A percentile compares a stretch with the other conserved stretches of the same genome.
Conservation (phyloP, 2,329 filamentous ascomycete species). For the Nemania diffusa region DNA sequence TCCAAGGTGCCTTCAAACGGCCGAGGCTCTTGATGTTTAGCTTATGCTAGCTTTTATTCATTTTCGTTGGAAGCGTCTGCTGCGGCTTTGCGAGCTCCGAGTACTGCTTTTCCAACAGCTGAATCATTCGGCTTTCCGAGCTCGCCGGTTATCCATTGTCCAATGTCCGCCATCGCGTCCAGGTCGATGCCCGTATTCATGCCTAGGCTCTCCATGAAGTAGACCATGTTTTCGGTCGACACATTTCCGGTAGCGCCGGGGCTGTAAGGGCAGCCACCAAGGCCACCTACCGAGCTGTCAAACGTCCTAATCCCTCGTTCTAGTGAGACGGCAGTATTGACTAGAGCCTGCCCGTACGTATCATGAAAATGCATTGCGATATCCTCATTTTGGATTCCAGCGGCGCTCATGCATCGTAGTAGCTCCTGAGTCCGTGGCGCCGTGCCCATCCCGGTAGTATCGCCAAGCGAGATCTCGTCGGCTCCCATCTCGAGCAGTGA, state of each 20-base stretch:
- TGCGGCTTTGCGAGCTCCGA: slow-evolving; percentile 44
- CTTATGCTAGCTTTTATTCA: neutral
- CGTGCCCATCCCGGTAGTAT: slow-evolving; percentile 92
- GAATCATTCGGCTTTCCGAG: slow-evolving; percentile 59
- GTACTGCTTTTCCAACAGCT: slow-evolving; percentile 48
- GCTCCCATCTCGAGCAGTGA: slow-evolving; percentile 85
- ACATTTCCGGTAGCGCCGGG: slow-evolving; percentile 77
- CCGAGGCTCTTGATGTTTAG: neutral
- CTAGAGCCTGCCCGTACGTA: slow-evolving; percentile 74
- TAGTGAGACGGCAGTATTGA: slow-evolving; percentile 72
- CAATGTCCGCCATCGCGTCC: slow-evolving; percentile 63
- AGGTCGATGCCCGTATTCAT: slow-evolving; percentile 69
- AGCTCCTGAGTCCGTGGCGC: slow-evolving; percentile 54
- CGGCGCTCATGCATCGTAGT: slow-evolving; percentile 59
- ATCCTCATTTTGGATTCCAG: slow-evolving; percentile 63
- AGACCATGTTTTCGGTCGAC: slow-evolving; percentile 55
- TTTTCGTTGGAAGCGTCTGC: slow-evolving; percentile 16
- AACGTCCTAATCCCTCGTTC: slow-evolving; percentile 72
- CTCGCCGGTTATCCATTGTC: slow-evolving; percentile 66
- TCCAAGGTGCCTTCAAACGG: neutral
- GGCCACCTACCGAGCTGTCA: slow-evolving; percentile 72
- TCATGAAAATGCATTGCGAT: slow-evolving; percentile 78
- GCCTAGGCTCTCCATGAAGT: slow-evolving; percentile 64
- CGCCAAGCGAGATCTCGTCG: slow-evolving; percentile 89
- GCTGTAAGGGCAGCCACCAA: slow-evolving; percentile 75